phyloP scores from a whole-genome alignment of 2,329 filamentous ascomycete genomes.

The Colletotrichum kahawae region DNA sequence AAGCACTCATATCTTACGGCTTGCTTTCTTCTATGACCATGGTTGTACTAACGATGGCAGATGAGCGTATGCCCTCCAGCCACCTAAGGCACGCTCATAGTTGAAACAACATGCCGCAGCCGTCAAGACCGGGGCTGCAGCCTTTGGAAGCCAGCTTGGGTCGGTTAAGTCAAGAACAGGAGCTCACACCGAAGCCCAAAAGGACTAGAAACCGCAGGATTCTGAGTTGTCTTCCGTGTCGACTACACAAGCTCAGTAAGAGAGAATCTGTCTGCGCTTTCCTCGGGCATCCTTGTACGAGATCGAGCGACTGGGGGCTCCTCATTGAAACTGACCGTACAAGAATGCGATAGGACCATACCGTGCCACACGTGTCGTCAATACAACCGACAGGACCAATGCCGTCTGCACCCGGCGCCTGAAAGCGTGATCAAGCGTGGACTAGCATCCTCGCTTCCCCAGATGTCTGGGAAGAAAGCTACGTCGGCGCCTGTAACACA shows the following conservation, averaged over 20 bases:
- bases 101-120: not conserved
- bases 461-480: not conserved
- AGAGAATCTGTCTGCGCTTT: not conserved
- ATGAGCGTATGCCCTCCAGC: not conserved
- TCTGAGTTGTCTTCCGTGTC: slow-evolving; percentile 35
- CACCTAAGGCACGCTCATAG: not conserved
- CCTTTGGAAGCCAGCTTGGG: not conserved
- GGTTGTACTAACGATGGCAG: not conserved
- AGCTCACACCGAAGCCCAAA: not conserved
- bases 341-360: slow-evolving; percentile 32
- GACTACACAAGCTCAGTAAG: slow-evolving; percentile 32
- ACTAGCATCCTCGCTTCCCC: not conserved
- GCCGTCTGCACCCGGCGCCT: slow-evolving; percentile 30
- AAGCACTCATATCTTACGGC: not conserved
- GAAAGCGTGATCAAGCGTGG: not conserved
- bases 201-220: not conserved
- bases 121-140: not conserved
- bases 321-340: not conserved
- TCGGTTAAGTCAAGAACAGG: not conserved
- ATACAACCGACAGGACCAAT: slow-evolving; percentile 33
- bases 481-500: not conserved
- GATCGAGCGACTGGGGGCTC: not conserved
- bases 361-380: slow-evolving; percentile 34
- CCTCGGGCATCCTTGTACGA: not conserved
- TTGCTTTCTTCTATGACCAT: not conserved